Evolutionary conservation across 2,329 filamentous ascomycete genomes (phyloP).

Genomic region (Neobulgaria alba): DNA sequence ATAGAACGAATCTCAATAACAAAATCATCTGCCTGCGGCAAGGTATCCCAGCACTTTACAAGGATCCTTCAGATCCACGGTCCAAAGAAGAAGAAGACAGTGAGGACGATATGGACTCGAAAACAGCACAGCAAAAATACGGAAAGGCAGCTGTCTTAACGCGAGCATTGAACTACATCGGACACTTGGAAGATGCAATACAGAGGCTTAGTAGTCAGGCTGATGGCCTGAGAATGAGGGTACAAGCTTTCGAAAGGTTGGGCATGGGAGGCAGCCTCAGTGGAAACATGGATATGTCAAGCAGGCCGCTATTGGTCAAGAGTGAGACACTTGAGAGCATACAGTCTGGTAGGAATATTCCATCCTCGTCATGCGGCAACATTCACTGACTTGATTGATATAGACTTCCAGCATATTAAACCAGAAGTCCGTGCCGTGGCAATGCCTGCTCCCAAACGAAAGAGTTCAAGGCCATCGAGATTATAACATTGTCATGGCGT

Average conservation of each 20-base stretch:
- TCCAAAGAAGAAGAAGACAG: slow-evolving; percentile 6
- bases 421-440: too few relatives aligned
- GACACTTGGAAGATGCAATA: slow-evolving; percentile 14
- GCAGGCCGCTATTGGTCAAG: not conserved
- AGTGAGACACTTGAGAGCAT: slow-evolving; percentile 12
- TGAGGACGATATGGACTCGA: slow-evolving; percentile 6
- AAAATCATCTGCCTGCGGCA: slow-evolving; percentile 14
- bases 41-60: slow-evolving; percentile 8
- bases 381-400: too few relatives aligned
- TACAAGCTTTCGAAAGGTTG: slow-evolving; percentile 11
- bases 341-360: slow-evolving; percentile 13
- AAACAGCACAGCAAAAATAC: slow-evolving; percentile 11
- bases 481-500: too few relatives aligned
- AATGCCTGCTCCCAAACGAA: too few relatives aligned
- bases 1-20: slow-evolving; percentile 19
- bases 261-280: not conserved
- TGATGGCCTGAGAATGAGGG: slow-evolving; percentile 8
- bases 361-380: too few relatives aligned
- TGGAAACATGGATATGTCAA: not conserved
- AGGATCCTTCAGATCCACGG: not conserved
- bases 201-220: slow-evolving; percentile 11
- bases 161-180: slow-evolving; percentile 19
- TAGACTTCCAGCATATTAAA: too few relatives aligned
- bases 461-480: too few relatives aligned
- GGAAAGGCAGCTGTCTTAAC: slow-evolving; percentile 19